phyloP scores from a whole-genome alignment of 1,139 yeast genomes.

The Tardiomyces digboiensis region DNA sequence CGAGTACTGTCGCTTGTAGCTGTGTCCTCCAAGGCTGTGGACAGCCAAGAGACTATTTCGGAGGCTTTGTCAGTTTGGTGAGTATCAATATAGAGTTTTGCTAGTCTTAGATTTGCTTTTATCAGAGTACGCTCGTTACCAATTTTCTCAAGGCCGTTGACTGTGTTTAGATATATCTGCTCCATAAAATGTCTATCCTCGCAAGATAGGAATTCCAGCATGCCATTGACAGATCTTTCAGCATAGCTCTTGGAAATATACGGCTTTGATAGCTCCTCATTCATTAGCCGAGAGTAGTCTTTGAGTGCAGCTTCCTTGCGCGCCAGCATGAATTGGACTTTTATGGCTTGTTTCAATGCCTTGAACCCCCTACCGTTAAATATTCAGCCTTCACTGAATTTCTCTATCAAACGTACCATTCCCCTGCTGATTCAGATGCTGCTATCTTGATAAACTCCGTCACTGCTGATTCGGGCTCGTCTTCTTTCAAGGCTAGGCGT shows the following conservation, averaged over 20 bases:
- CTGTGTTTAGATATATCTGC: constrained; percentile 20
- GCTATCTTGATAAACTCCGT: constrained; percentile 25
- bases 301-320: constrained; percentile 29
- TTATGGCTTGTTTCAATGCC: constrained; percentile 56
- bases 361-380: constrained; percentile 35
- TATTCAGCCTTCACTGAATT: constrained; percentile 15
- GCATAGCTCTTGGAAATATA: constrained; percentile 35
- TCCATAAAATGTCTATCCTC: constrained; percentile 20
- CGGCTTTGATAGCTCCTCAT: constrained; percentile 11
- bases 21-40: constrained; percentile 26
- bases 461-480: constrained; percentile 41
- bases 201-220: constrained; percentile 38
- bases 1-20: constrained; percentile 11
- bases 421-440: constrained; percentile 1
- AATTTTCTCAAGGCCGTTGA: constrained; percentile 18
- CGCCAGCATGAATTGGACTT: constrained; percentile 35
- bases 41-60: constrained; percentile 33
- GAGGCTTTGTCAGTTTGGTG: constrained; percentile 32
- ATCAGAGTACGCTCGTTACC: constrained; percentile 47
- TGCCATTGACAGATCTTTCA: constrained; percentile 52
- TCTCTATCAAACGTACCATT: constrained; percentile 6
- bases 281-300: constrained; percentile 25
- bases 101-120: constrained; percentile 43
- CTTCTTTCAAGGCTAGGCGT: constrained; percentile 31
- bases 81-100: constrained; percentile 38